These are phyloP conservation scores for Aspergillus neotritici DNA, from an alignment of 2,329 filamentous ascomycete genomes.

Conservation along the genomic window DNA sequence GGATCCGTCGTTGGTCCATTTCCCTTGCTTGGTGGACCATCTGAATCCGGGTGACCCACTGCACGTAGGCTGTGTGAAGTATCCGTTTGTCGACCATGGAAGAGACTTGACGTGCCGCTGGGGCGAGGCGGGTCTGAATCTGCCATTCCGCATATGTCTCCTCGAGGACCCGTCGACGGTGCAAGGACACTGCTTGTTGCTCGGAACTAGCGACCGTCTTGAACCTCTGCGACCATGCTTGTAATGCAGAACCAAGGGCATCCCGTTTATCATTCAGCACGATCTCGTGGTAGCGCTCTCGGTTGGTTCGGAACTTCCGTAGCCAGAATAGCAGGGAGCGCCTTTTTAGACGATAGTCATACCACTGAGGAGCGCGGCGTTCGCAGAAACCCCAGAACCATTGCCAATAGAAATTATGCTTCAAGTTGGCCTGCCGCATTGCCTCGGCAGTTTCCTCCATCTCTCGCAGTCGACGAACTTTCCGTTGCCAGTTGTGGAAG, in stretches of 20 bases:
- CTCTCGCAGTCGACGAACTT: slow-evolving; percentile 31
- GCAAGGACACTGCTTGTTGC: slow-evolving; percentile 26
- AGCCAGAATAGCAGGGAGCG: slow-evolving; percentile 39
- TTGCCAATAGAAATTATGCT: slow-evolving; percentile 34
- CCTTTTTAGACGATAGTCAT: slow-evolving; percentile 37
- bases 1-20: slow-evolving; percentile 48
- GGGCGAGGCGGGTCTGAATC: slow-evolving; percentile 38
- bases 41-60: slow-evolving; percentile 46
- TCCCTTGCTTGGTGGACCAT: slow-evolving; percentile 45
- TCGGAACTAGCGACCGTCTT: slow-evolving; percentile 24
- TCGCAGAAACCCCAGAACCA: slow-evolving; percentile 44
- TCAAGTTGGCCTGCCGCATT: slow-evolving; percentile 26
- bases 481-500: slow-evolving; percentile 49
- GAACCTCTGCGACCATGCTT: slow-evolving; percentile 32
- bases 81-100: slow-evolving; percentile 43
- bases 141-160: slow-evolving; percentile 40
- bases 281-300: slow-evolving; percentile 37
- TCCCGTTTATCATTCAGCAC: slow-evolving; percentile 26
- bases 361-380: slow-evolving; percentile 40
- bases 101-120: slow-evolving; percentile 39
- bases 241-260: slow-evolving; percentile 25
- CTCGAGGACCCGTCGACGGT: slow-evolving; percentile 30
- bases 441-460: slow-evolving; percentile 31
- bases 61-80: slow-evolving; percentile 41
- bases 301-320: slow-evolving; percentile 34